These are phyloP conservation scores for Globisporangium splendens DNA, from an alignment of 352 stramenopile genomes.

Conservation along the genomic window DNA sequence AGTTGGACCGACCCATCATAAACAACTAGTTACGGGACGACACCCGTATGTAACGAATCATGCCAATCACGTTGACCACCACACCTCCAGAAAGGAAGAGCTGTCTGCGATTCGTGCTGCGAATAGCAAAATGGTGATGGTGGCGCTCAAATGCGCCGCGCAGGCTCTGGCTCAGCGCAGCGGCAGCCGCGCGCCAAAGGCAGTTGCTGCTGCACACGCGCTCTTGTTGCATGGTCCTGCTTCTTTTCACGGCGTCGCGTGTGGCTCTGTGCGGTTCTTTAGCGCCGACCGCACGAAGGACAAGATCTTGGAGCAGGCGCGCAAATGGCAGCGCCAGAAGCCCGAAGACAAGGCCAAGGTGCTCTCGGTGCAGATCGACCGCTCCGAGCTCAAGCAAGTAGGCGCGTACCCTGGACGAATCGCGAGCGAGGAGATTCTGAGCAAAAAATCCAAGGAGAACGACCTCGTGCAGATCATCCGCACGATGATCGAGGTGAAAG, in stretches of 20 bases:
- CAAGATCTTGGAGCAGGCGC: slow-evolving; percentile 36
- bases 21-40: too few relatives aligned
- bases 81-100: too few relatives aligned
- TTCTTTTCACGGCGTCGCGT: too few relatives aligned
- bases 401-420: slow-evolving; percentile 21
- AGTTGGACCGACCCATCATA: too few relatives aligned
- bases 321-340: slow-evolving; percentile 59
- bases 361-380: slow-evolving; percentile 61
- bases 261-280: slow-evolving; percentile 11
- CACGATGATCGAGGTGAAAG: slow-evolving; percentile 91
- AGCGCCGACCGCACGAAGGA: slow-evolving; percentile 16
- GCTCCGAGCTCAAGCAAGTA: slow-evolving; percentile 68
- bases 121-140: slow-evolving; percentile 1
- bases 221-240: background rate
- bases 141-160: slow-evolving; percentile 1
- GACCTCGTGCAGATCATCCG: slow-evolving; percentile 74
- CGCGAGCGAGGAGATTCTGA: slow-evolving; percentile 19
- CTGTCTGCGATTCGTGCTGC: too few relatives aligned
- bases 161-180: slow-evolving; percentile 2
- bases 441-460: slow-evolving; percentile 64
- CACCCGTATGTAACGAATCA: too few relatives aligned
- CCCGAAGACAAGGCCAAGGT: slow-evolving; percentile 48
- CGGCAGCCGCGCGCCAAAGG: background rate
- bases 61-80: too few relatives aligned
- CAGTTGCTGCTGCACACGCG: background rate